These are phyloP conservation scores for Quercus variabilis DNA, from an alignment of 306 rosid species.

Conservation along the genomic window DNA sequence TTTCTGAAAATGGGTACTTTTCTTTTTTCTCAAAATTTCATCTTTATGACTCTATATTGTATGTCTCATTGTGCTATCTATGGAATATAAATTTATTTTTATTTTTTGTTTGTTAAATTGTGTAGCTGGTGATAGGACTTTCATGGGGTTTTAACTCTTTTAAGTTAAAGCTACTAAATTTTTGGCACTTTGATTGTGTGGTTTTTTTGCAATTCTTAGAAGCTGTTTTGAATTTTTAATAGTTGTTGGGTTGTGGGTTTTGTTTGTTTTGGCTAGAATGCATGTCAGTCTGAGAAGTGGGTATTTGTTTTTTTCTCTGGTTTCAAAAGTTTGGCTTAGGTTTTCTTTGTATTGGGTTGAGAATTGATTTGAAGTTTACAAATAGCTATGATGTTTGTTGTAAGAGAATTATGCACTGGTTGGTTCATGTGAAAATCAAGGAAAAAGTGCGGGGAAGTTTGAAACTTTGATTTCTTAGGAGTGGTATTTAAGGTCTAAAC, in stretches of 20 bases:
- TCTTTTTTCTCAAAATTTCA: not conserved
- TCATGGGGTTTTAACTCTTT: slow-evolving; percentile 14
- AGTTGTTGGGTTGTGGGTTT: not conserved
- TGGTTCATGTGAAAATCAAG: slow-evolving; percentile 23
- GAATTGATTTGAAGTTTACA: slow-evolving; percentile 16
- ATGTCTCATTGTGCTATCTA: slow-evolving; percentile 11
- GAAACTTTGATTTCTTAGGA: slow-evolving; percentile 8
- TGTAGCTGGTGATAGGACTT: slow-evolving; percentile 3
- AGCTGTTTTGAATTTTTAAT: slow-evolving; percentile 5
- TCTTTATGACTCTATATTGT: not conserved
- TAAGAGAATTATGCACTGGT: slow-evolving; percentile 18
- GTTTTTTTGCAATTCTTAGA: not conserved
- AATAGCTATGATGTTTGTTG: slow-evolving; percentile 12
- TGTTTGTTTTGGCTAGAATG: not conserved
- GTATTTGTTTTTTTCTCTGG: slow-evolving; percentile 5
- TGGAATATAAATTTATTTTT: not conserved
- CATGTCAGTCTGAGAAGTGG: slow-evolving; percentile 10
- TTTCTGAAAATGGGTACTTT: slow-evolving; percentile 31
- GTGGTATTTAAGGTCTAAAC: not conserved
- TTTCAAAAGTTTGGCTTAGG: not conserved
- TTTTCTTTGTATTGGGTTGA: slow-evolving; percentile 9
- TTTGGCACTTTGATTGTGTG: slow-evolving; percentile 20
- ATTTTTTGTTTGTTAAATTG: slow-evolving; percentile 8
- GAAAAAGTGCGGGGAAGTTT: not conserved
- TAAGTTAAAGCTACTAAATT: slow-evolving; percentile 23